Evolutionary conservation across 805 yeast species (phyloP).

Genomic region (Wickerhamomyces strasburgensis): DNA sequence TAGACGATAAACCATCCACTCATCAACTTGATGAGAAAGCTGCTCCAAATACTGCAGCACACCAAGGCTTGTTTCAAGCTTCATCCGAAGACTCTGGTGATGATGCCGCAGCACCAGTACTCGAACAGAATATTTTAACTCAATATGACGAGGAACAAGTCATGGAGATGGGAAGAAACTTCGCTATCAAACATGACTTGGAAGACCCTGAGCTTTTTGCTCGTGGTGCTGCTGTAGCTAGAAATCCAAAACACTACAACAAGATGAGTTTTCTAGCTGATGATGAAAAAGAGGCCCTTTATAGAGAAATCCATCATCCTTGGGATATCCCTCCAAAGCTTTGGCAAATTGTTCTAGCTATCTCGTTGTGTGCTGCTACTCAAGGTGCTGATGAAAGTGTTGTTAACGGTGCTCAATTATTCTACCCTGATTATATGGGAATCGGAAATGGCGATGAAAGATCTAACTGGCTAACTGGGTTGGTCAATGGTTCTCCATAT

Average conservation of each 20-base stretch:
- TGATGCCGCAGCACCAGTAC: conserved; percentile 3
- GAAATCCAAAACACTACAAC: conserved; percentile 53
- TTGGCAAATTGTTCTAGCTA: conserved; percentile 52
- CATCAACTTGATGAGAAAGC: not conserved
- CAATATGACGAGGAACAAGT: conserved; percentile 60
- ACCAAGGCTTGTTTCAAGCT: conserved; percentile 6
- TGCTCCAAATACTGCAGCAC: conserved; percentile 1
- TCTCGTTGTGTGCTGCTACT: conserved; percentile 75
- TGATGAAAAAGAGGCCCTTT: conserved; percentile 48
- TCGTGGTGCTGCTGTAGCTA: conserved; percentile 62
- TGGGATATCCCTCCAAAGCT: conserved; percentile 42
- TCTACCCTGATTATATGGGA: conserved; percentile 53
- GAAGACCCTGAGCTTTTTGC: conserved; percentile 49
- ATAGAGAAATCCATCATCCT: conserved; percentile 41
- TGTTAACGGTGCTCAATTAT: conserved; percentile 65
- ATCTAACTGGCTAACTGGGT: conserved; percentile 55
- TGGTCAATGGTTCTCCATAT: conserved; percentile 68
- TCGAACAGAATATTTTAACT: conserved; percentile 41
- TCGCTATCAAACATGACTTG: conserved; percentile 51
- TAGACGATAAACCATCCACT: conserved; percentile 3
- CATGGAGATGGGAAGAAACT: conserved; percentile 64
- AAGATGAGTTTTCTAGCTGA: conserved; percentile 51
- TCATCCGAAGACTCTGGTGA: conserved; percentile 2
- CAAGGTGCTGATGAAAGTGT: conserved; percentile 81
- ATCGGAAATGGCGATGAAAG: conserved; percentile 41